Evolutionary conservation across 2,329 filamentous ascomycete genomes (phyloP).

Genomic region (Fusarium albidum): DNA sequence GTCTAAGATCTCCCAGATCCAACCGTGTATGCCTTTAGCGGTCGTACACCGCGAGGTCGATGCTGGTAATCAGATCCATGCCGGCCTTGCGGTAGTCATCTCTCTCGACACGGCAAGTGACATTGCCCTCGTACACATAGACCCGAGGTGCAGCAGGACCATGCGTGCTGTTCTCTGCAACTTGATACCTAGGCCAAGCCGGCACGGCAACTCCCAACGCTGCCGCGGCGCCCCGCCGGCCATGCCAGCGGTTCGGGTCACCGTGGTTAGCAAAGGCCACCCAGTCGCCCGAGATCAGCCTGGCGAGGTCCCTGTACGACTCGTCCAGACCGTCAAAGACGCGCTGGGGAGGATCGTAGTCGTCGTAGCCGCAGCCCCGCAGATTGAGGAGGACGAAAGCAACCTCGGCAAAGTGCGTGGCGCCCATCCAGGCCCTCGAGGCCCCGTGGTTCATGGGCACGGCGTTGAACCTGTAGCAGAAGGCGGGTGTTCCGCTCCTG

Average conservation of each 20-base stretch:
- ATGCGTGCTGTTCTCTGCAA: too few species aligned
- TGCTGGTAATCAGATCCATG: too few species aligned
- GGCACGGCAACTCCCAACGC: conserved; percentile 8
- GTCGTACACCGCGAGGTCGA: too few species aligned
- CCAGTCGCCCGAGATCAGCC: conserved; percentile 14
- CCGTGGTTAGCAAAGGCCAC: conserved; percentile 16
- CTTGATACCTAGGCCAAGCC: conserved; percentile 10
- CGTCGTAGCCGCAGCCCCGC: conserved; percentile 13
- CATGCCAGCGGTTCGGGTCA: conserved; percentile 21
- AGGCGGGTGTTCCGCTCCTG: too few species aligned
- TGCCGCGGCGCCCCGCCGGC: not conserved
- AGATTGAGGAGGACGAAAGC: conserved; percentile 23
- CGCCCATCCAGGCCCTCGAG: conserved; percentile 12
- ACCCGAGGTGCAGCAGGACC: too few species aligned
- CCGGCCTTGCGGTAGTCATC: too few species aligned
- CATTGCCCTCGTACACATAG: too few species aligned
- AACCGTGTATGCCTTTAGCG: too few species aligned
- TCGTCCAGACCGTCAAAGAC: conserved; percentile 9
- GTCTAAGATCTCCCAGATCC: too few species aligned
- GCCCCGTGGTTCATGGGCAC: conserved; percentile 22
- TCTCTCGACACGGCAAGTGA: too few species aligned
- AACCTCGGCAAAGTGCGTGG: conserved; percentile 19
- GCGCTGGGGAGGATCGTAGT: conserved; percentile 14
- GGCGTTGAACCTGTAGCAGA: conserved; percentile 17
- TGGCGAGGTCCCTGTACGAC: conserved; percentile 15